phyloP scores from a whole-genome alignment of 306 rosid genomes.

The Notholithocarpus densiflorus region DNA sequence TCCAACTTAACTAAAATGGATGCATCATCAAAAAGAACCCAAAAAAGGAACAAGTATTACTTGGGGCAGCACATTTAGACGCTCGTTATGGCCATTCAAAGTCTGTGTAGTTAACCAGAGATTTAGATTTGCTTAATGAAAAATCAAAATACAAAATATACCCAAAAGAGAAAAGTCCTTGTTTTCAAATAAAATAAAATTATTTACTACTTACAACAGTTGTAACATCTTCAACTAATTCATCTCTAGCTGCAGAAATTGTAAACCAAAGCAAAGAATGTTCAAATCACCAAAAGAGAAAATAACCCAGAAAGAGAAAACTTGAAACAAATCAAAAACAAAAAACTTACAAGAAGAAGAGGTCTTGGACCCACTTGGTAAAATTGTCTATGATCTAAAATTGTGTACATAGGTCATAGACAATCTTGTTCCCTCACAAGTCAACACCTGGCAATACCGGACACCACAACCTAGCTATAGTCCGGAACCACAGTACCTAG shows the following conservation, averaged over 20 bases:
- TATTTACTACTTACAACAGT: constrained; percentile 50
- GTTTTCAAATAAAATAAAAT: neutral
- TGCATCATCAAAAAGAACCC: constrained; percentile 4
- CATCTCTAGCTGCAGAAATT: constrained; percentile 48
- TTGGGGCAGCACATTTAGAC: constrained; percentile 73
- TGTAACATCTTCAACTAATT: constrained; percentile 38
- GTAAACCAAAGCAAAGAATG: neutral
- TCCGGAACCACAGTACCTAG: neutral
- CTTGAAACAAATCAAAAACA: neutral
- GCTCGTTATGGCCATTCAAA: constrained; percentile 49
- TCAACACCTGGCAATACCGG: constrained; percentile 5
- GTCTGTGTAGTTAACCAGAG: constrained; percentile 23
- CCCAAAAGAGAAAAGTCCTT: too few relatives aligned
- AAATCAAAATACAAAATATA: constrained; percentile 5
- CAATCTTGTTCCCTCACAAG: too few relatives aligned
- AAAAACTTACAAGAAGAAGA: constrained; percentile 51
- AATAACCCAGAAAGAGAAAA: too few relatives aligned
- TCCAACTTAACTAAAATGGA: neutral
- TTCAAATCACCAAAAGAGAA: too few relatives aligned
- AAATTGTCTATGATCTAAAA: too few relatives aligned
- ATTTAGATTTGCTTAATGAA: neutral
- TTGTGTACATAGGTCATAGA: too few relatives aligned
- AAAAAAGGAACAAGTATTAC: constrained; percentile 18
- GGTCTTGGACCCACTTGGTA: constrained; percentile 12
- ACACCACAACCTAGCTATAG: constrained; percentile 32